phyloP scores from a whole-genome alignment of 2,329 filamentous ascomycete species.

The Lecanicillium sp. region DNA sequence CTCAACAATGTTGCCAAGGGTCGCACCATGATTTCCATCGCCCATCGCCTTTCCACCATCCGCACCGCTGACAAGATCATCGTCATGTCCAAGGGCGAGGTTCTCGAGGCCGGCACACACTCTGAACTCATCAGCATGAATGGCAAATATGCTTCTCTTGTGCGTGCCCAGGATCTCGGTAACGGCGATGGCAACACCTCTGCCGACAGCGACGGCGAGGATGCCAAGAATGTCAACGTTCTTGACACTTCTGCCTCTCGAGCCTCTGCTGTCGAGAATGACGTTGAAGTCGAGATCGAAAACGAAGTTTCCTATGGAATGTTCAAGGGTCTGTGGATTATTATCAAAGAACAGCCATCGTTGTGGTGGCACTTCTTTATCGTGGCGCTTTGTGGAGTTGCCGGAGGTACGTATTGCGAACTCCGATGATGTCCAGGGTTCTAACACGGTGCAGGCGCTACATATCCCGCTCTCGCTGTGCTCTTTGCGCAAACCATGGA shows the following conservation, averaged over 20 bases:
- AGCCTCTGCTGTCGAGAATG: conserved; percentile 17
- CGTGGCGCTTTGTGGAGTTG: conserved; percentile 20
- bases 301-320: conserved; percentile 20
- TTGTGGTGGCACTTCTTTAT: conserved; percentile 22
- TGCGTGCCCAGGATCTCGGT: conserved; percentile 37
- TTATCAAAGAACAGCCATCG: conserved; percentile 26
- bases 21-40: conserved; percentile 61
- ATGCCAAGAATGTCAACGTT: conserved; percentile 26
- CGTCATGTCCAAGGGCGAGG: conserved; percentile 53
- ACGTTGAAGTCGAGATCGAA: conserved; percentile 10
- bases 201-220: conserved; percentile 16
- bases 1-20: conserved; percentile 48
- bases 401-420: conserved; percentile 22
- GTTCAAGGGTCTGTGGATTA: conserved; percentile 23
- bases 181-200: conserved; percentile 17
- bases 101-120: conserved; percentile 58
- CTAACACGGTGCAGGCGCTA: conserved; percentile 24
- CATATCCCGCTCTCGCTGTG: conserved; percentile 35
- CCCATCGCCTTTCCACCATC: conserved; percentile 54
- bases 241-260: conserved; percentile 16
- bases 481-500: conserved; percentile 35
- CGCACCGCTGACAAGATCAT: conserved; percentile 59
- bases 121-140: conserved; percentile 44
- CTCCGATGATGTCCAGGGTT: not conserved
- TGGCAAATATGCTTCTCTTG: conserved; percentile 47